Evolutionary conservation across 768 basidiomycete genomes (phyloP), one percentile per base, ranked within the genome.

Genomic region (Rhizopogon vesiculosus): DNA sequence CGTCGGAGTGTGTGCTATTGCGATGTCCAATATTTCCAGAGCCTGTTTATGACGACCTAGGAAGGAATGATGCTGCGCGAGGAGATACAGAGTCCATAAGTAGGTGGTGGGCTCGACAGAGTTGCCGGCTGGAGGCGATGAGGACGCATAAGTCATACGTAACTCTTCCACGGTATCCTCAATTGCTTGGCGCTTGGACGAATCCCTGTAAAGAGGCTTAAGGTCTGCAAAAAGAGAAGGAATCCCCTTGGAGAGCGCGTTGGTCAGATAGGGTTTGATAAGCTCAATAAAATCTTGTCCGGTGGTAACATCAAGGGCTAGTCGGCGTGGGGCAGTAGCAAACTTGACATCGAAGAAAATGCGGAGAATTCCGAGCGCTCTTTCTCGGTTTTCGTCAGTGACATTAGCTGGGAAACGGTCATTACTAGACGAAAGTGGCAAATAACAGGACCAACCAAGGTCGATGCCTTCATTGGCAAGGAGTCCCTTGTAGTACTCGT

Each of bases 81-180:
- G 86, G 78, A 90, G 97, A 74, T 96, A 98, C 40, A 98, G 82
- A 9, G 89, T 86, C 97, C 97, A 99, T 10, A 98, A 80, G 62
- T 96, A 89, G 15, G 83, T 85, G 4, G 92, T 85, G 1, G 96
- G 94, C 7, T 81, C 74, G 8, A 66, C 56, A 0, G 69, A 57
- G 8, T 59, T 55, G 2, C 45, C 31, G 10, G 60, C 51, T 7
- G 61, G 48, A 28, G 64, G 59, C 31, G 61, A 62, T 4, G 66
- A 60, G 28, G 69, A 66, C 10, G 70, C 65, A 42, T 75, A 69
- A 19, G 62, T 56, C 45, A 64, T 61, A n/a, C 75, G 73, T 31
- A 78, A 68, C 5, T 76, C 74, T 65, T 89, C 83, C 2, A 85
- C 80, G 38, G 88, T 76, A n/a, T 80, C 78, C 62, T 93, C 85